A percentile compares a stretch with the other conserved stretches of the same genome.
phyloP scores from a whole-genome alignment of 1,284 basidiomycete species.

The Cryptococcus sp. region DNA sequence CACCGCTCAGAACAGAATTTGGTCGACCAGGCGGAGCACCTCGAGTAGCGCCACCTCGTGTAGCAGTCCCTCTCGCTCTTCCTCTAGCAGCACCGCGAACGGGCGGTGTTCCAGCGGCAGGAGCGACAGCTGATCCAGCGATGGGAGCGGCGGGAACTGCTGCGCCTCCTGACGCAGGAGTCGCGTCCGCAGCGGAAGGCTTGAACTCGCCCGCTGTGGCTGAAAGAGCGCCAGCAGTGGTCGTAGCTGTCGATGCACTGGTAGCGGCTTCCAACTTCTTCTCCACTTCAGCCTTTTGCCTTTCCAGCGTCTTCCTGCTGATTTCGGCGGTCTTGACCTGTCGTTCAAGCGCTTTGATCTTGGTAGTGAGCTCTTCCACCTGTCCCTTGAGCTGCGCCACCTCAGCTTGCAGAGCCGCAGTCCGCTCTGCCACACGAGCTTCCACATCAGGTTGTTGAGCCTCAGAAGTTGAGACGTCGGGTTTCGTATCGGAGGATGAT shows the following conservation, averaged over 20 bases:
- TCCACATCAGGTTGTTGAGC: slow-evolving; percentile 34
- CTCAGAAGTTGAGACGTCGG: neutral
- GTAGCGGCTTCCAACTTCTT: slow-evolving; percentile 36
- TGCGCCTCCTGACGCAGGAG: neutral
- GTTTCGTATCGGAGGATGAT: slow-evolving; percentile 2
- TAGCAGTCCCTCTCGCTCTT: slow-evolving; percentile 7
- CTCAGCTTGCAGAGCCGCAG: slow-evolving; percentile 21
- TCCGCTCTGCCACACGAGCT: slow-evolving; percentile 23
- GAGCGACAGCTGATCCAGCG: slow-evolving; percentile 8
- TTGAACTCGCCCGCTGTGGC: slow-evolving; percentile 25
- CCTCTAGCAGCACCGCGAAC: slow-evolving; percentile 17
- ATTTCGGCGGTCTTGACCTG: slow-evolving; percentile 46
- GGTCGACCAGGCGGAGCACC: slow-evolving; percentile 19
- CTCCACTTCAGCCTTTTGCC: slow-evolving; percentile 37
- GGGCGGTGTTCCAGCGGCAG: slow-evolving; percentile 4
- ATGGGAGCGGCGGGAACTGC: slow-evolving; percentile 8
- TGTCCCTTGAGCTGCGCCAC: slow-evolving; percentile 29
- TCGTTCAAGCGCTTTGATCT: slow-evolving; percentile 43
- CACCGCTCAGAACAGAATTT: slow-evolving; percentile 28
- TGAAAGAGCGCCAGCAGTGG: slow-evolving; percentile 7
- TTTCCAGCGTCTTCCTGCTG: slow-evolving; percentile 44
- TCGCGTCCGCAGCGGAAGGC: slow-evolving; percentile 10
- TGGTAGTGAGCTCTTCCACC: slow-evolving; percentile 34
- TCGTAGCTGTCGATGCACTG: neutral
- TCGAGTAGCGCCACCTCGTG: slow-evolving; percentile 6